Conservation (phyloP, 2,329 filamentous ascomycete species). For the Zasmidium cellare region DNA sequence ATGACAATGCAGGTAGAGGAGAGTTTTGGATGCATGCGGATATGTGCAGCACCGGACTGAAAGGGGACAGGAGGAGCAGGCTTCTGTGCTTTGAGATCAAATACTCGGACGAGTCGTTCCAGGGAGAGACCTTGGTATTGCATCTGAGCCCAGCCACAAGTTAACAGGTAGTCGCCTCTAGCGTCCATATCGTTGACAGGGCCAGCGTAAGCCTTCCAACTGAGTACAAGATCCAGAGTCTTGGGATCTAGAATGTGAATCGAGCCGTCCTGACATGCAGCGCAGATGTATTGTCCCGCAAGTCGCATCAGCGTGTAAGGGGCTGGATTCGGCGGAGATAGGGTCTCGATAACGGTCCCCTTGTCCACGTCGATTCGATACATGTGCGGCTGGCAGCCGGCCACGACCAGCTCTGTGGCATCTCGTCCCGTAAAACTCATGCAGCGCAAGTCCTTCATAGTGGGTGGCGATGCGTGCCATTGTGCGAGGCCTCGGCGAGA, state of each 20-base stretch:
- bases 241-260: conserved; percentile 84
- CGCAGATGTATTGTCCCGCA: conserved; percentile 82
- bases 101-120: conserved; percentile 92
- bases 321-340: conserved; percentile 25
- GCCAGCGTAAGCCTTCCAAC: conserved; percentile 87
- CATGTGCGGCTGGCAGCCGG: conserved; percentile 83
- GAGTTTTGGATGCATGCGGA: conserved; percentile 94
- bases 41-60: conserved; percentile 87
- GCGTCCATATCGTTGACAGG: conserved; percentile 97
- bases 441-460: conserved; percentile 84
- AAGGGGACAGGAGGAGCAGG: conserved; percentile 89
- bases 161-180: conserved; percentile 90
- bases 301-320: conserved; percentile 92
- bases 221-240: conserved; percentile 75
- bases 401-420: conserved; percentile 79
- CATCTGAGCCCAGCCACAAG: conserved; percentile 87
- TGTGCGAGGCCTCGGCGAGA: conserved; percentile 75
- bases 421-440: conserved; percentile 94
- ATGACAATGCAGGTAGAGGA: conserved; percentile 92
- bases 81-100: conserved; percentile 86
- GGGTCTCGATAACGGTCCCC: conserved; percentile 45
- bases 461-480: conserved; percentile 80
- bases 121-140: conserved; percentile 78
- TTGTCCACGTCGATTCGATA: conserved; percentile 69
- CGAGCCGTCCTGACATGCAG: conserved; percentile 77